These are phyloP conservation scores for Aspergillus niger DNA, from an alignment of 2,329 filamentous ascomycete genomes.

Conservation along the genomic window DNA sequence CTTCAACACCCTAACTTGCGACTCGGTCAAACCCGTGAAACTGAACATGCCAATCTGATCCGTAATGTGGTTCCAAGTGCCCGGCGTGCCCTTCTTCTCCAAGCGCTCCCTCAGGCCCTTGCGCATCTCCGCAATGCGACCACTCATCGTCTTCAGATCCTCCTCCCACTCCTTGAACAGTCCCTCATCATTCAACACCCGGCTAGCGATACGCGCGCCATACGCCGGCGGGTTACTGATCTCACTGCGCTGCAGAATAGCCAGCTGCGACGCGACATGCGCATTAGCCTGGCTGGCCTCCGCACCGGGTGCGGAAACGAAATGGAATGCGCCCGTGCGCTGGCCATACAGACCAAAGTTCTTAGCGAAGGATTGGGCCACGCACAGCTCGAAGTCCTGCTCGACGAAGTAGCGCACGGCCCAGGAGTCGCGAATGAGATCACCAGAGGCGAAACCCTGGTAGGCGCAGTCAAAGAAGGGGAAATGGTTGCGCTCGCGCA, in stretches of 20 bases:
- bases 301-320: slow-evolving; percentile 72
- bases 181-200: slow-evolving; percentile 76
- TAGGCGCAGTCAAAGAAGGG: slow-evolving; percentile 99
- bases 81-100: slow-evolving; percentile 81
- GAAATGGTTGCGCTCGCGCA: slow-evolving; percentile 80
- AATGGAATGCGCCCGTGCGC: slow-evolving; percentile 94
- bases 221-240: slow-evolving; percentile 97
- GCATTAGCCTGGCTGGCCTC: slow-evolving; percentile 62
- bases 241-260: slow-evolving; percentile 92
- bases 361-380: slow-evolving; percentile 65
- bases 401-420: slow-evolving; percentile 94
- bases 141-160: slow-evolving; percentile 90
- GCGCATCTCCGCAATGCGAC: slow-evolving; percentile 92
- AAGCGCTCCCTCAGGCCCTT: slow-evolving; percentile 74
- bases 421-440: slow-evolving; percentile 80
- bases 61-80: slow-evolving; percentile 95
- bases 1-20: slow-evolving; percentile 50
- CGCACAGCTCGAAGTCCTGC: slow-evolving; percentile 74
- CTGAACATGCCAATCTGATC: slow-evolving; percentile 99
- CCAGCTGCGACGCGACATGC: slow-evolving; percentile 81
- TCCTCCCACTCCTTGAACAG: slow-evolving; percentile 92
- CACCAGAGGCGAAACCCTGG: slow-evolving; percentile 94
- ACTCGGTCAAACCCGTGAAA: slow-evolving; percentile 62
- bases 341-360: slow-evolving; percentile 88
- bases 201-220: slow-evolving; percentile 83